A percentile compares a stretch with the other conserved stretches of the same genome.
phyloP scores from a whole-genome alignment of 2,329 filamentous ascomycete genomes.

The Ascochyta koolunga region DNA sequence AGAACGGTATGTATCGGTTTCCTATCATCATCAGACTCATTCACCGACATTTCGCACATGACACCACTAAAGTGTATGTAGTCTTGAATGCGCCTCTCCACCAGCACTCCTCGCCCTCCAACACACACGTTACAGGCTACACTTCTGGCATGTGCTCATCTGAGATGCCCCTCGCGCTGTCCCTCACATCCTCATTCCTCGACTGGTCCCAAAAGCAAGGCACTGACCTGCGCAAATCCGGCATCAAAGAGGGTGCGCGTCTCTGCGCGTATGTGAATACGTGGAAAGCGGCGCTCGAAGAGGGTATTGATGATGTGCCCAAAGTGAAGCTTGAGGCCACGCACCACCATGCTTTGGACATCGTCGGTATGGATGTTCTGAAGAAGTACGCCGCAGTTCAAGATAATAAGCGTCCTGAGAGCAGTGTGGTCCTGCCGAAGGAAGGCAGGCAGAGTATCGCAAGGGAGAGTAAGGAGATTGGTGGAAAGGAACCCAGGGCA shows the following conservation, averaged over 20 bases:
- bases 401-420: slow-evolving; percentile 25
- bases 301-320: slow-evolving; percentile 33
- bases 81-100: slow-evolving; percentile 35
- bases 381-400: slow-evolving; percentile 54
- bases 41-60: not conserved
- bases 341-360: slow-evolving; percentile 56
- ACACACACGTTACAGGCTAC: slow-evolving; percentile 13
- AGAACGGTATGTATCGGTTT: slow-evolving; percentile 27
- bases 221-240: slow-evolving; percentile 61
- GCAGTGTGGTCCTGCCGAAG: slow-evolving; percentile 15
- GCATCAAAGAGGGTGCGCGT: slow-evolving; percentile 61
- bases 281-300: slow-evolving; percentile 57
- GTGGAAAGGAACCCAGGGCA: slow-evolving; percentile 33
- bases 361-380: slow-evolving; percentile 55
- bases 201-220: slow-evolving; percentile 63
- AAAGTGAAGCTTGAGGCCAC: slow-evolving; percentile 58
- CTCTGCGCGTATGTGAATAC: slow-evolving; percentile 64
- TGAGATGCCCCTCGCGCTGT: slow-evolving; percentile 55
- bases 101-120: slow-evolving; percentile 22
- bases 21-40: not conserved
- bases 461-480: slow-evolving; percentile 31
- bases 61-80: slow-evolving; percentile 3
- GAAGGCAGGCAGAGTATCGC: slow-evolving; percentile 17
- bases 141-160: slow-evolving; percentile 27
- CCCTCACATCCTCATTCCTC: slow-evolving; percentile 64